phyloP scores from a whole-genome alignment of 1,284 basidiomycete genomes.

The Cerrena zonata region DNA sequence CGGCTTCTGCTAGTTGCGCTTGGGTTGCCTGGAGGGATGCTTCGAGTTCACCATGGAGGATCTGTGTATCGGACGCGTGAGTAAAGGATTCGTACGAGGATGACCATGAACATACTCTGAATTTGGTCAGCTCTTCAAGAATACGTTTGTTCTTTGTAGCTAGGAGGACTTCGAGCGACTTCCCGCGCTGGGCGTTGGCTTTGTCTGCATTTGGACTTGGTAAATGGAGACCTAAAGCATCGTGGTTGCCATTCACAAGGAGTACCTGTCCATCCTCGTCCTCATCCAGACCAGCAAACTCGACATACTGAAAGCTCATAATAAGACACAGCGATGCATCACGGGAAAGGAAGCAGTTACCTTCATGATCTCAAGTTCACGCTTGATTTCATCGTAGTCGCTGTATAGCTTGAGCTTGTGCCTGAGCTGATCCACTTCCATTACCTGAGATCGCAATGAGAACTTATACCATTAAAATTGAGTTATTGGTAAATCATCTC shows the following conservation, averaged over 20 bases:
- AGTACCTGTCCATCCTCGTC: slow-evolving; percentile 40
- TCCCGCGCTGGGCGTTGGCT: slow-evolving; percentile 67
- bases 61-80: slow-evolving; percentile 40
- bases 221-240: slow-evolving; percentile 53
- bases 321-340: neutral
- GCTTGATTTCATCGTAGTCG: slow-evolving; percentile 94
- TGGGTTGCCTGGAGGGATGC: slow-evolving; percentile 55
- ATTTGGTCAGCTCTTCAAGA: slow-evolving; percentile 88
- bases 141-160: slow-evolving; percentile 91
- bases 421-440: slow-evolving; percentile 66
- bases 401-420: slow-evolving; percentile 64
- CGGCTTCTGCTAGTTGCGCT: slow-evolving; percentile 53
- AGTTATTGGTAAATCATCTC: too few species aligned
- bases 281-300: slow-evolving; percentile 82
- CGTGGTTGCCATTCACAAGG: slow-evolving; percentile 17
- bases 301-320: slow-evolving; percentile 67
- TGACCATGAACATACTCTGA: slow-evolving; percentile 53
- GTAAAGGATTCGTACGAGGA: neutral
- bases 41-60: slow-evolving; percentile 77
- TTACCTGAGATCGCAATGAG: slow-evolving; percentile 31
- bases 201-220: slow-evolving; percentile 86
- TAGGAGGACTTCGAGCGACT: slow-evolving; percentile 84
- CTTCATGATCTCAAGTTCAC: slow-evolving; percentile 96
- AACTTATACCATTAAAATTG: slow-evolving; percentile 3
- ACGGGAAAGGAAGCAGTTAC: slow-evolving; percentile 37